Percentiles rank a stretch among this genome's conserved stretches.
Evolutionary conservation across 257 asterid species (phyloP).

Genomic region (Paulownia fortunei): DNA sequence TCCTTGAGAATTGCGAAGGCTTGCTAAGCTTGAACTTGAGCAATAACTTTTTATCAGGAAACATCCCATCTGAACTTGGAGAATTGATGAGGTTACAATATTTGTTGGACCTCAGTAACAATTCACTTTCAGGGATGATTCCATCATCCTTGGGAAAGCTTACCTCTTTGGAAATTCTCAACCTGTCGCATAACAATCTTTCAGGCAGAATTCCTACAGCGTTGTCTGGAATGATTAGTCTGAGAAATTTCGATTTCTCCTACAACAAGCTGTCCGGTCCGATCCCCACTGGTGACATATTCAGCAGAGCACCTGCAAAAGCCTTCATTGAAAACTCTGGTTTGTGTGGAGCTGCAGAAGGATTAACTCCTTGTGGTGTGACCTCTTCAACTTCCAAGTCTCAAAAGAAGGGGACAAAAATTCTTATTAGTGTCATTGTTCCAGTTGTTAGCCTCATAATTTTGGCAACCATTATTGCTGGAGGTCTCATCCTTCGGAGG

Average conservation of each 20-base stretch:
- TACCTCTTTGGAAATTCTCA: constrained; percentile 53
- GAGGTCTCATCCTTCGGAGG: constrained; percentile 41
- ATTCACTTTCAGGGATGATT: constrained; percentile 57
- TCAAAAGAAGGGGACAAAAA: constrained; percentile 31
- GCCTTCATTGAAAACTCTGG: constrained; percentile 57
- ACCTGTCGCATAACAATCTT: constrained; percentile 61
- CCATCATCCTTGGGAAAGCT: constrained; percentile 61
- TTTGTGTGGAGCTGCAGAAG: constrained; percentile 60
- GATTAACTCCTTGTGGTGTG: constrained; percentile 49
- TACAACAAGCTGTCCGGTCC: constrained; percentile 64
- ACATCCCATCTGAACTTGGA: constrained; percentile 59
- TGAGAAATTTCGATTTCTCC: constrained; percentile 54
- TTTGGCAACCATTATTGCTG: constrained; percentile 39
- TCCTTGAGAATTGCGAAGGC: constrained; percentile 41
- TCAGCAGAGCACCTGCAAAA: constrained; percentile 43
- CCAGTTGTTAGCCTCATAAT: constrained; percentile 47
- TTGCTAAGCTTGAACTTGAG: constrained; percentile 51
- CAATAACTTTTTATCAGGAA: constrained; percentile 55
- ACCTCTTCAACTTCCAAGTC: constrained; percentile 37
- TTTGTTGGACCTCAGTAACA: constrained; percentile 62
- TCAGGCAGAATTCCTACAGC: constrained; percentile 61
- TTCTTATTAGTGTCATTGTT: constrained; percentile 48
- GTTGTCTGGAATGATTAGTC: constrained; percentile 58
- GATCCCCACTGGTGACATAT: constrained; percentile 47
- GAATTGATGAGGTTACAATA: constrained; percentile 45